Evolutionary conservation across 2,329 filamentous ascomycete genomes (phyloP).

Genomic region (Dothideomycetes sp.): DNA sequence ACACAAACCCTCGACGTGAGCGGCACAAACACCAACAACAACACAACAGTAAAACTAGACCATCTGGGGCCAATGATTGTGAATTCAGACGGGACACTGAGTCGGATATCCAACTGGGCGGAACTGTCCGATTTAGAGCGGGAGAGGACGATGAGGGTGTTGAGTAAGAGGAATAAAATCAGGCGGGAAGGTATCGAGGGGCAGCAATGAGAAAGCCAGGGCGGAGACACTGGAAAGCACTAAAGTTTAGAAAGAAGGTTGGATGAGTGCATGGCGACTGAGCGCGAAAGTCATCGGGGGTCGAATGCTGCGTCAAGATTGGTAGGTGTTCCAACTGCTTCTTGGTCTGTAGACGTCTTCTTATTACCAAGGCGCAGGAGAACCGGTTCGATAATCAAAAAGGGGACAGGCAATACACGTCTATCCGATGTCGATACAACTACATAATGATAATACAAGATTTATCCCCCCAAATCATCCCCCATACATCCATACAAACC

Average conservation of each 20-base stretch:
- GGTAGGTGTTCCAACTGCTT: too few relatives aligned
- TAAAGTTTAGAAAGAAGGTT: too few relatives aligned
- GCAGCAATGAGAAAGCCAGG: background rate
- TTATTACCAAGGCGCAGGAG: too few relatives aligned
- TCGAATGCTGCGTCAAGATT: too few relatives aligned
- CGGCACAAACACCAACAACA: too few relatives aligned
- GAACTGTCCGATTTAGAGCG: slow-evolving; percentile 59
- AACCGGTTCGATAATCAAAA: too few relatives aligned
- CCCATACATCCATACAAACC: background rate
- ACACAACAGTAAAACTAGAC: slow-evolving; percentile 35
- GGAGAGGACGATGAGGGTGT: slow-evolving; percentile 52
- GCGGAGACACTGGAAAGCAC: background rate
- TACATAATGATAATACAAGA: background rate
- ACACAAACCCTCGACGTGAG: background rate
- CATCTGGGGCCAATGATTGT: slow-evolving; percentile 63
- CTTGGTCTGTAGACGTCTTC: too few relatives aligned
- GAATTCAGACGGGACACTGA: slow-evolving; percentile 60
- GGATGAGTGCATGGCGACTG: too few relatives aligned
- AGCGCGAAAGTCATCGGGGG: too few relatives aligned
- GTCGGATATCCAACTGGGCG: slow-evolving; percentile 61
- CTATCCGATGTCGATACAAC: too few relatives aligned
- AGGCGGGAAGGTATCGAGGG: slow-evolving; percentile 44
- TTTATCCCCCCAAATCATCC: too few relatives aligned
- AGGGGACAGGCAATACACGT: too few relatives aligned
- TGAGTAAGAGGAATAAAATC: slow-evolving; percentile 58